Percentiles rank a stretch among this genome's conserved stretches.
Conservation (phyloP, 2,329 filamentous ascomycete species). For the Ascosphaera aggregata region DNA sequence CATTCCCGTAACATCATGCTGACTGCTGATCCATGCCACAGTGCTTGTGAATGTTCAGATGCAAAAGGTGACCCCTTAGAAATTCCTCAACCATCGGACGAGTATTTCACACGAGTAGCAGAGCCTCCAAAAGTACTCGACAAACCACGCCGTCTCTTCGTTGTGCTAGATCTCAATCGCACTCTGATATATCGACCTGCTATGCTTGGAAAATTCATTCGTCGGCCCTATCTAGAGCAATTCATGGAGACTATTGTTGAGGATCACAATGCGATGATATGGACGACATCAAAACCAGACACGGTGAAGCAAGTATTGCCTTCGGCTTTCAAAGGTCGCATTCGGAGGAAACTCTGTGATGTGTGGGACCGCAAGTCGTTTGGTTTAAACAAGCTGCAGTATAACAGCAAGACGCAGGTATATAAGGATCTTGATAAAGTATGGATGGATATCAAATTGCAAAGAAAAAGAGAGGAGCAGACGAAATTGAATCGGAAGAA, state of each 20-base stretch:
- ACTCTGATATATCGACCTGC: constrained; percentile 56
- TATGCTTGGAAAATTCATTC: constrained; percentile 31
- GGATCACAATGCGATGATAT: constrained; percentile 62
- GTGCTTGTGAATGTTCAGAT: too few species aligned
- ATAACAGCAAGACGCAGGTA: constrained; percentile 49
- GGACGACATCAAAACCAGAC: constrained; percentile 58
- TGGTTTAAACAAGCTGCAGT: constrained; percentile 40
- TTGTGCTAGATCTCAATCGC: constrained; percentile 85
- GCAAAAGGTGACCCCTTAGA: too few species aligned
- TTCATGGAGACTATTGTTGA: constrained; percentile 56
- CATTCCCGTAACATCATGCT: too few species aligned
- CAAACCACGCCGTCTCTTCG: constrained; percentile 39
- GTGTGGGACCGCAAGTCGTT: constrained; percentile 63
- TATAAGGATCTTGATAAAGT: constrained; percentile 64
- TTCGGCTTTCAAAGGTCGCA: constrained; percentile 31
- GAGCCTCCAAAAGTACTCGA: constrained; percentile 19
- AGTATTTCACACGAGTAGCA: constrained; percentile 23
- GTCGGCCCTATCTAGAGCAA: constrained; percentile 39
- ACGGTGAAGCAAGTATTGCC: constrained; percentile 43
- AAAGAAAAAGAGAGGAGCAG: constrained; percentile 1
- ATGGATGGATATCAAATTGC: constrained; percentile 30
- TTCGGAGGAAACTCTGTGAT: constrained; percentile 35
- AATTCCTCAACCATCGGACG: not conserved
- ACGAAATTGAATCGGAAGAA: constrained; percentile 16
- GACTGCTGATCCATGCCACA: too few species aligned